Evolutionary conservation across 2,329 filamentous ascomycete genomes (phyloP).

Genomic region (Arthrocladium fulminans): DNA sequence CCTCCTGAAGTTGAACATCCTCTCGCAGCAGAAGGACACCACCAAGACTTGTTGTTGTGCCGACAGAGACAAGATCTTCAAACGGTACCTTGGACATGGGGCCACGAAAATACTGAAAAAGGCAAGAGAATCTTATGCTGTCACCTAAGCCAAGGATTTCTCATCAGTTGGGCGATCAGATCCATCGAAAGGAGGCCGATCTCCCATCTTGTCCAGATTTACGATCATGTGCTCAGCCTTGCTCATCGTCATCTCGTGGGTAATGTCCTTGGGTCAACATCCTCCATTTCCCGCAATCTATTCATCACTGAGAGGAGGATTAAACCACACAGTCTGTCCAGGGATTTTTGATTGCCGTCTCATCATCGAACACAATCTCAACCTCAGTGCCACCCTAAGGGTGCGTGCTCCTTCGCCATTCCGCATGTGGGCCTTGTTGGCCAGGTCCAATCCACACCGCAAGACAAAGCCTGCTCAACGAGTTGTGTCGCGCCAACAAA

Average conservation of each 20-base stretch:
- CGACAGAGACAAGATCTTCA: too few species aligned
- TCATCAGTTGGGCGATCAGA: neutral
- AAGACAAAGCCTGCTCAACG: constrained; percentile 30
- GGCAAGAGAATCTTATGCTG: too few species aligned
- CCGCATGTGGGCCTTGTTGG: constrained; percentile 26
- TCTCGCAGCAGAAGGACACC: too few species aligned
- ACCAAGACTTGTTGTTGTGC: too few species aligned
- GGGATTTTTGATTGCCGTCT: constrained; percentile 9
- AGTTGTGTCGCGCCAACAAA: constrained; percentile 33
- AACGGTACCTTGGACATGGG: too few species aligned
- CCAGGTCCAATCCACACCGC: constrained; percentile 31
- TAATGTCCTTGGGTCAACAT: constrained; percentile 24
- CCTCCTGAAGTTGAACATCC: too few species aligned
- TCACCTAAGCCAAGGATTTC: neutral
- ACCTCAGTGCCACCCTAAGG: constrained; percentile 15
- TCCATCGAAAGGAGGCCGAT: neutral
- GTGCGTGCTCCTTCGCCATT: constrained; percentile 12
- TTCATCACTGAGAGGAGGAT: constrained; percentile 29
- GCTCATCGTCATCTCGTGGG: constrained; percentile 24
- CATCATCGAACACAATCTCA: constrained; percentile 23
- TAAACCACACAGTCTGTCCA: constrained; percentile 26
- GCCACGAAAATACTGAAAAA: too few species aligned
- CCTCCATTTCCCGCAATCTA: constrained; percentile 33
- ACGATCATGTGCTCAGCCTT: constrained; percentile 23
- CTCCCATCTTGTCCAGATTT: neutral